Base-by-base conservation (phyloP, 805 yeast genomes). In the Pichia occidentalis region DNA sequence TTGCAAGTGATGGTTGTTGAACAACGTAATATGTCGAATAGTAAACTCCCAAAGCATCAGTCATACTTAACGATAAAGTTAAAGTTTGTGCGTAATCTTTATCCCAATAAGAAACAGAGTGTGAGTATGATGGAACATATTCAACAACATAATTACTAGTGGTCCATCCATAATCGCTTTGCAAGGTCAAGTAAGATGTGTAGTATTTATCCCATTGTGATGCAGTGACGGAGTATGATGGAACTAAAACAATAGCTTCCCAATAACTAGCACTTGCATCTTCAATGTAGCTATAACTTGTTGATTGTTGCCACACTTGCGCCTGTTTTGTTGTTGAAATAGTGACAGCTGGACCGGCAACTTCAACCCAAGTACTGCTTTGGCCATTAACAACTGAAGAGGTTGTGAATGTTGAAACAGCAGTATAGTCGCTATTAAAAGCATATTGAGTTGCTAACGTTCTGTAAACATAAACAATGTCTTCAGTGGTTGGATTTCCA, bases 61-160 rank as follows among this genome's bases (percentile, higher is more conserved):
- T 20, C 0, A 26, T 8, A 8, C n/a, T 12, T 12, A 5, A 10
- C 7, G 17, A 14, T 7, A 17, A 20, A 7, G 43, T 39, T 9
- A 17, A 3, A 1, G 42, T 42, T 7, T 18, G 6, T 9, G 37
- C 38, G 26, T 35, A 42, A 13, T 12, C 24, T 29, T 25, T 42
- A 9, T 22, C 14, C 43, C 46, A 35, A 17, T 27, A 42, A n/a
- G 14, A 22, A 22, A 35, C 36, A 17, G 38, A 24, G 18, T 11
- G 12, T 4, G 36, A 35, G 21, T 38, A 39, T 4, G 38, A 25
- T 19, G 43, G 46, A 29, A 36, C 34, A 14, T 38, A 29, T 19
- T 36, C 34, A 25, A 38, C 13, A n/a, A 34, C 28, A 22, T 29
- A 19, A 4, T n/a, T 14, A 1, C 36, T 32, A 2, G 22, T 23